These are phyloP conservation scores for Pyrenophora tritici-repentis DNA, from an alignment of 2,329 filamentous ascomycete species.

Conservation along the genomic window DNA sequence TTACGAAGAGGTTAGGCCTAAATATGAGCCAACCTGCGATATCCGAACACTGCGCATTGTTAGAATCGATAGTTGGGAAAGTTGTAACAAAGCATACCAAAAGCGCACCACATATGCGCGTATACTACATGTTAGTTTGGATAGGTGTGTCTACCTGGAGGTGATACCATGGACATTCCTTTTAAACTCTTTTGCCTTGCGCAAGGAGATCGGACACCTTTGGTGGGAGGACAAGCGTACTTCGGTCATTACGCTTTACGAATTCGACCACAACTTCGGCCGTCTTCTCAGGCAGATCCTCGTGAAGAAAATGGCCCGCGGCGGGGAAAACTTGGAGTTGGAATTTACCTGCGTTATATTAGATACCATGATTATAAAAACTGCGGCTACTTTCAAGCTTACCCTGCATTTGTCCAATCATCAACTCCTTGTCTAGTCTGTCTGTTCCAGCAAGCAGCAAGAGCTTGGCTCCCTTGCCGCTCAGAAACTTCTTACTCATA, in stretches of 20 bases:
- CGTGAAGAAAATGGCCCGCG: constrained; percentile 95
- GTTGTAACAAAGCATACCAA: constrained; percentile 1
- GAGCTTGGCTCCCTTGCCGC: constrained; percentile 79
- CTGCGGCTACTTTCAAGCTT: constrained; percentile 28
- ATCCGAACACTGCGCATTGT: constrained; percentile 12
- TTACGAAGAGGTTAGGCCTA: not conserved
- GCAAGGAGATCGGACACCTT: constrained; percentile 70
- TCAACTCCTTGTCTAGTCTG: constrained; percentile 85
- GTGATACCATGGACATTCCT: not conserved
- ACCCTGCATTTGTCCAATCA: constrained; percentile 98
- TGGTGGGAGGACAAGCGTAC: constrained; percentile 80
- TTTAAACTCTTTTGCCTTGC: constrained; percentile 56
- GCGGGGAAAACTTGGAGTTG: constrained; percentile 93
- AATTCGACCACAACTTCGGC: constrained; percentile 87
- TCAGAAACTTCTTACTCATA: constrained; percentile 84
- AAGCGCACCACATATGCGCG: not conserved
- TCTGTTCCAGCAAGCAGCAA: constrained; percentile 88
- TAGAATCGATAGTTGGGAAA: not conserved
- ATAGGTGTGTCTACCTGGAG: not conserved
- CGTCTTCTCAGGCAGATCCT: constrained; percentile 90
- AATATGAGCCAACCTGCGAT: constrained; percentile 9
- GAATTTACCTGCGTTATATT: constrained; percentile 73
- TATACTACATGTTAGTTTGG: not conserved
- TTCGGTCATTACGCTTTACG: constrained; percentile 87
- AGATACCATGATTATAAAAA: constrained; percentile 19